These are phyloP conservation scores for Wickerhamiella alocasiicola DNA, from an alignment of 805 yeast species.

Conservation along the genomic window DNA sequence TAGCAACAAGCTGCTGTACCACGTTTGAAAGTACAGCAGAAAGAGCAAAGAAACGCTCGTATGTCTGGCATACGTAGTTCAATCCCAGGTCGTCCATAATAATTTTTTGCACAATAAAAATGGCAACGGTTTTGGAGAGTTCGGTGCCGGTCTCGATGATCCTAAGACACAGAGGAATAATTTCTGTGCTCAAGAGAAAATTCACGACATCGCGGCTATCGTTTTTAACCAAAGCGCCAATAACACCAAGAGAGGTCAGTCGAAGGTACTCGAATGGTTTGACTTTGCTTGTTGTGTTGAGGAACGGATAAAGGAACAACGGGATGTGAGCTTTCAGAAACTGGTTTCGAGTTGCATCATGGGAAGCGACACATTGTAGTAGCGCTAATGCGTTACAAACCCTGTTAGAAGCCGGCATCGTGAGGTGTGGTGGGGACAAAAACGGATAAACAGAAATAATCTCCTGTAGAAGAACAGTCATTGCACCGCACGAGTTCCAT, in stretches of 20 bases:
- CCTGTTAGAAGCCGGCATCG: slow-evolving; percentile 77
- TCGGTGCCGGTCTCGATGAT: slow-evolving; percentile 95
- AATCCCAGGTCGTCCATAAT: slow-evolving; percentile 85
- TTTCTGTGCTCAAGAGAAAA: slow-evolving; percentile 86
- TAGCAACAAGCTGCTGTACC: slow-evolving; percentile 72
- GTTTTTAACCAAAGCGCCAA: slow-evolving; percentile 92
- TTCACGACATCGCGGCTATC: slow-evolving; percentile 92
- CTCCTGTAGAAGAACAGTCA: slow-evolving; percentile 83
- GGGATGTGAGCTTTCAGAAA: slow-evolving; percentile 88
- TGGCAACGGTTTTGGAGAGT: slow-evolving; percentile 89
- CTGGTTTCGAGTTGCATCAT: slow-evolving; percentile 73
- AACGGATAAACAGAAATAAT: slow-evolving; percentile 83
- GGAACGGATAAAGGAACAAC: slow-evolving; percentile 80
- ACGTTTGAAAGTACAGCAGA: slow-evolving; percentile 74
- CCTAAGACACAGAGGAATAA: slow-evolving; percentile 84
- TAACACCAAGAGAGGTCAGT: slow-evolving; percentile 86
- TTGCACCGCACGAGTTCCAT: slow-evolving; percentile 95
- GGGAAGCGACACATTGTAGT: slow-evolving; percentile 93
- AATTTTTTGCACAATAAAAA: slow-evolving; percentile 87
- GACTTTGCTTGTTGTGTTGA: slow-evolving; percentile 82
- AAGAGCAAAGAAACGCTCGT: slow-evolving; percentile 88
- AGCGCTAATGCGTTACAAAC: slow-evolving; percentile 93
- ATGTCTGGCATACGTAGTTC: slow-evolving; percentile 85
- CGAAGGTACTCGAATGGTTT: slow-evolving; percentile 89
- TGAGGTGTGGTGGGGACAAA: slow-evolving; percentile 72